A percentile compares a stretch with the other conserved stretches of the same genome.
phyloP scores from a whole-genome alignment of 75 land plant species.

The Picea sitchensis region DNA sequence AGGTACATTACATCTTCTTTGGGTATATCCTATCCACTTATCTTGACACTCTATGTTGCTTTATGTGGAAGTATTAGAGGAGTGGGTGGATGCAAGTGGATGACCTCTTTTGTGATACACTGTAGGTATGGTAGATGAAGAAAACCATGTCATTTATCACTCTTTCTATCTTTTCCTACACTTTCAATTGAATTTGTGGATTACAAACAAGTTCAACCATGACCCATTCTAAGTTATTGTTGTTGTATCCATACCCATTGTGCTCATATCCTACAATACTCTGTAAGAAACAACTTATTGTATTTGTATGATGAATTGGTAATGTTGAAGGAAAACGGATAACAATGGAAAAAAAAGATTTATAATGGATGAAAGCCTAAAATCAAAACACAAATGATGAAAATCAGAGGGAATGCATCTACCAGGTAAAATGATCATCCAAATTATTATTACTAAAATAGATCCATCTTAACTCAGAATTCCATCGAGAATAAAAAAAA shows the following conservation, averaged over 20 bases:
- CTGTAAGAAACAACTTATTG: background rate
- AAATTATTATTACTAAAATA: too few relatives aligned
- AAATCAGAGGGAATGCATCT: background rate
- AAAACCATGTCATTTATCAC: conserved; percentile 62
- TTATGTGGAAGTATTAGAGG: conserved; percentile 92
- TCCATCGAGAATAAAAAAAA: too few relatives aligned
- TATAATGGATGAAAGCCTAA: background rate
- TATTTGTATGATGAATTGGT: background rate
- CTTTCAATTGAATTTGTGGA: conserved; percentile 69
- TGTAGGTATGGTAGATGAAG: conserved; percentile 70
- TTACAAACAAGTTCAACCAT: conserved; percentile 76
- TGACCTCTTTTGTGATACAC: conserved; percentile 59
- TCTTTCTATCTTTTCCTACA: conserved; percentile 74
- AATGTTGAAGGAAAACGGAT: too few relatives aligned
- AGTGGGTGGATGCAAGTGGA: conserved; percentile 83
- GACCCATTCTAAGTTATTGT: conserved; percentile 83
- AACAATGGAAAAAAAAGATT: background rate
- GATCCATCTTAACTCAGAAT: too few relatives aligned
- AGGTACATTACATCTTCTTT: conserved; percentile 60
- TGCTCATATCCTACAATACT: conserved; percentile 76
- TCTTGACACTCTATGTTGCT: conserved; percentile 50
- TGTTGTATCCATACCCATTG: conserved; percentile 91
- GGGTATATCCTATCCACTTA: conserved; percentile 83
- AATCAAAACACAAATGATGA: background rate
- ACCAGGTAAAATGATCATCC: background rate